A percentile compares a stretch with the other conserved stretches of the same genome.
These are phyloP conservation scores for Solanum pimpinellifolium DNA, from an alignment of 257 asterid genomes.

Conservation along the genomic window DNA sequence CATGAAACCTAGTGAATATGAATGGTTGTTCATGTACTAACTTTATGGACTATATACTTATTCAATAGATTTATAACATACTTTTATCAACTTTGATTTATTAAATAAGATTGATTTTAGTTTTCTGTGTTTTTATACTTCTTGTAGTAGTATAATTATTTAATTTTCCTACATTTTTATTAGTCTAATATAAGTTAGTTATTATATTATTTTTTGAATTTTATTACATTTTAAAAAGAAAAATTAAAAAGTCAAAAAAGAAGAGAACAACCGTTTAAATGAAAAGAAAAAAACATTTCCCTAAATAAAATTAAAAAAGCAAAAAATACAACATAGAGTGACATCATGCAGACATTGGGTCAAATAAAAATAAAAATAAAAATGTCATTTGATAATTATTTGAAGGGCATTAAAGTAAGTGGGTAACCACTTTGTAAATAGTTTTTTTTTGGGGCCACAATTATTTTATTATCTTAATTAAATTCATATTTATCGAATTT, in stretches of 20 bases:
- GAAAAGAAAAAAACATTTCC: neutral
- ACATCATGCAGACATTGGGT: neutral
- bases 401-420: neutral
- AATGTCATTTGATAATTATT: neutral
- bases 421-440: neutral
- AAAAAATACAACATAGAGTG: neutral
- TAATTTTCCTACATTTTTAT: no score
- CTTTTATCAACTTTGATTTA: no score
- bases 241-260: no score
- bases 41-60: no score
- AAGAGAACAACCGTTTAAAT: neutral
- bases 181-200: neutral
- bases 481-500: no score
- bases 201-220: no score
- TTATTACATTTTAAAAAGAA: no score
- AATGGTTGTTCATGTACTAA: no score
- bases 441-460: neutral
- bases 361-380: neutral
- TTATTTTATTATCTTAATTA: neutral
- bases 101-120: neutral
- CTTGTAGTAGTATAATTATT: neutral
- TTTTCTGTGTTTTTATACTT: neutral
- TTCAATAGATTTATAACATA: no score
- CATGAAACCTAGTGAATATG: no score
- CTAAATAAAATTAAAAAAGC: neutral